Evolutionary conservation across 2,329 filamentous ascomycete species (phyloP), one percentile per base, ranked within the genome.

Genomic region (Epichloe bromicola): DNA sequence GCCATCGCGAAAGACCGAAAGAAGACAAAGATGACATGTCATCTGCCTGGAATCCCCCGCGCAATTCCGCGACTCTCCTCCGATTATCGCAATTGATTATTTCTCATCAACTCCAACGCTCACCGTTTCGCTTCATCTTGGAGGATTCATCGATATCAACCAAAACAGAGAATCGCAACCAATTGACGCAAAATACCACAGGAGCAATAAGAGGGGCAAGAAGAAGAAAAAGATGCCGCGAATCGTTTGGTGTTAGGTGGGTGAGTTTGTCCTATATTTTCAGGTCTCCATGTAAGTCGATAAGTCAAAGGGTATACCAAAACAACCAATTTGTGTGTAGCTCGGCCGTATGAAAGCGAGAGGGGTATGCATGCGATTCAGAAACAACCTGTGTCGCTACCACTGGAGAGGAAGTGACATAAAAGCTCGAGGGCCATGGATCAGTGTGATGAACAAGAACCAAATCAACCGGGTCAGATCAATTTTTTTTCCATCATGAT

Each of bases 261-360:
- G 23, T 43, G 26, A 41, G 45, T 14, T 17, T 20, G 36, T 48
- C 49, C 48, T 36, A n/a, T 42, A 36, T 41, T 33, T 46, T 42
- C 41, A 45, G 37, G 30, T 46, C 41, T 47, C 36, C 46, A 44
- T 41, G 23, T 26, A 43, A 51, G 46, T 47, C 51, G 46, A 49
- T 46, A 36, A 48, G 50, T 46, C 34, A 51, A 57, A 58, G 61
- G 64, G 53, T 54, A 64, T 63, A 60, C 59, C 54, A 58, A 61
- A 43, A 57, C 47, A 56, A 53, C 47, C 42, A 48, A 53, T 20
- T 30, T n/a, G 42, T 41, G 42, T 41, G n/a, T 42, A 26, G 30
- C 38, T 49, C 17, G 46, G 36, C 36, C 38, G 36, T n/a, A 37
- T 40, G 34, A 37, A 44, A 36, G 48, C 23, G 39, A 44, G 17